These are phyloP conservation scores for Colletotrichum tropicale DNA, from an alignment of 2,329 filamentous ascomycete genomes.

Conservation along the genomic window DNA sequence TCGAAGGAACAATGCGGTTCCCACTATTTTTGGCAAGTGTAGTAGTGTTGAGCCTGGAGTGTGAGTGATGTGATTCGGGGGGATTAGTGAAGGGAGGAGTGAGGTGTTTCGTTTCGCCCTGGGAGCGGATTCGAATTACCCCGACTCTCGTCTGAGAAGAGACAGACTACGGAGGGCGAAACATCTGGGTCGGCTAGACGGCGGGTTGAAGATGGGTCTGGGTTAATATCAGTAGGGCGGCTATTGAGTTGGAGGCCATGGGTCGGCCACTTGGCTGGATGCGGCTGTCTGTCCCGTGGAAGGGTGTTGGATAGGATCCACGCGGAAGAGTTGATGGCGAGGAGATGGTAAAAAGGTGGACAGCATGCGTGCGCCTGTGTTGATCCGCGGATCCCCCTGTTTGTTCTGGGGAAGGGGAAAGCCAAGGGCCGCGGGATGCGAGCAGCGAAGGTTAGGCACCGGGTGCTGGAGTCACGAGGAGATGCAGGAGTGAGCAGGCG, in stretches of 20 bases:
- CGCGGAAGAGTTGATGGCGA: not conserved
- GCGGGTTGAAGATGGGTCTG: not conserved
- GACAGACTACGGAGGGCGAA: not conserved
- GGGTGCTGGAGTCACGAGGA: not conserved
- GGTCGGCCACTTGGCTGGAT: not conserved
- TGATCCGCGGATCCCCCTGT: not conserved
- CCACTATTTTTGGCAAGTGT: not conserved
- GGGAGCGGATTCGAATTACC: not conserved
- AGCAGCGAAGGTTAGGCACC: not conserved
- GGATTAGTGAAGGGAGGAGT: not conserved
- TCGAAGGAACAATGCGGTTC: not conserved
- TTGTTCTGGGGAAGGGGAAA: not conserved
- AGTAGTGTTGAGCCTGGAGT: not conserved
- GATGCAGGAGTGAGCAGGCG: not conserved
- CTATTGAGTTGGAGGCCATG: not conserved
- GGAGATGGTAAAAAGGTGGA: not conserved
- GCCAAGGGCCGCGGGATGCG: not conserved
- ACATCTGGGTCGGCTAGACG: not conserved
- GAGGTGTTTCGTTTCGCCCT: constrained; percentile 8
- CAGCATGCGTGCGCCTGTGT: not conserved
- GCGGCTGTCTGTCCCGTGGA: not conserved
- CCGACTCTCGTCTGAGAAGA: not conserved
- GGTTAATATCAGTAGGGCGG: constrained; percentile 1
- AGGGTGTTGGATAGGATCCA: not conserved
- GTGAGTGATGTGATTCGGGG: not conserved